Conservation (phyloP, 441 rosid genomes). For the Bocquillonia castaneifolia region DNA sequence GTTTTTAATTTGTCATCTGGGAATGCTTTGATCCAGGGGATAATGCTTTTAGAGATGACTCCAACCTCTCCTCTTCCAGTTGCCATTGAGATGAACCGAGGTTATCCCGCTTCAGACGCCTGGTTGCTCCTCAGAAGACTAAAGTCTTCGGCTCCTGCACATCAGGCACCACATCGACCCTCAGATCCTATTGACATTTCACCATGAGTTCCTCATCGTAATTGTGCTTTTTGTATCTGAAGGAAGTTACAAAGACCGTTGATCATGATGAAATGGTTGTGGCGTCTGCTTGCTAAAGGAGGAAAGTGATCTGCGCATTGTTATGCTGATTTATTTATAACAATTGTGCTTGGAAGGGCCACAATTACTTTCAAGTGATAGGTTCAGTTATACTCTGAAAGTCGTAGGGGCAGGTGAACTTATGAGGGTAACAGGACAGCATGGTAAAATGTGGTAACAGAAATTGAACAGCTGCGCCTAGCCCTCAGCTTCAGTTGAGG, state of each 20-base stretch:
- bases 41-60: conserved; percentile 62
- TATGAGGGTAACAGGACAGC: too few species aligned
- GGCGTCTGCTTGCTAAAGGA: neutral
- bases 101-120: conserved; percentile 64
- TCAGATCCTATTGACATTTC: conserved; percentile 38
- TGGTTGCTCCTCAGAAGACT: conserved; percentile 70
- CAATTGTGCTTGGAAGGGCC: too few species aligned
- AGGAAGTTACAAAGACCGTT: neutral
- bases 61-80: conserved; percentile 55
- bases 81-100: conserved; percentile 67
- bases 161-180: conserved; percentile 21
- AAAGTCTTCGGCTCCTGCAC: conserved; percentile 27
- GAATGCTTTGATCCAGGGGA: conserved; percentile 52
- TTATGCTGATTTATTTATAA: too few species aligned
- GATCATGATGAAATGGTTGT: neutral
- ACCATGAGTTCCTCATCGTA: conserved; percentile 31
- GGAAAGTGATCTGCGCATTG: too few species aligned
- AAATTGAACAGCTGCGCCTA: neutral
- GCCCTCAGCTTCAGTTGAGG: neutral
- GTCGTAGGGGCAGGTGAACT: too few species aligned
- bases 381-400: too few species aligned
- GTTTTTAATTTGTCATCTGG: conserved; percentile 3
- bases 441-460: neutral
- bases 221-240: neutral
- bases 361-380: too few species aligned